Base-by-base conservation (phyloP, 345 rosid species). In the Lumnitzera racemosa region DNA sequence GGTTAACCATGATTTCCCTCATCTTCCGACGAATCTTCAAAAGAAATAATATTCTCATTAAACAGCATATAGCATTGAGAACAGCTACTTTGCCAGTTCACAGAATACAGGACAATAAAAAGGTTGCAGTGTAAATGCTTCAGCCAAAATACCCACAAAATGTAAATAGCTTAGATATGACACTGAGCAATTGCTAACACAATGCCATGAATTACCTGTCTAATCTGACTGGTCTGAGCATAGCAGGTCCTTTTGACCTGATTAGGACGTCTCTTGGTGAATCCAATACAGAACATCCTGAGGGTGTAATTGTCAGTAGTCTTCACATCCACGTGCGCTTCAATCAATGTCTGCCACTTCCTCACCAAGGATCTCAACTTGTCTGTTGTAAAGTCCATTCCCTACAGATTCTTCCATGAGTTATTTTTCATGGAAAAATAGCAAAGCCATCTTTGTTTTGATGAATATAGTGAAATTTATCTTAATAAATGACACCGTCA, bases 231-330 rank as follows among this genome's bases (percentile, higher is more conserved):
- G 61, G 97, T 83, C 50, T 90, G 97, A 0, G 99, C 99, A 61
- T 94, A 94, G 62, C 95, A 83, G 12, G 97, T 94, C 63, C 99
- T 76, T 80, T 94, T 94, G 62, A 94, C 85, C 71, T 95, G 96
- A 75, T 95, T 95, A 6, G 85, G 81, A 67, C 92, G 88, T 69
- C 99, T 95, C 79, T 82, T 88, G 17, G 95, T 90, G 78, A 95
- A 94, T 24, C 86, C 96, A 9, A 94, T 88, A 75, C 95, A 90
- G 81, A 95, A 95, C 72, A 95, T 70, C 79, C 97, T 88, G 63
- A 90, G 51, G 0, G 96, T 95, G 67, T 72, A 88, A 70, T 69
- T 85, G 41, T 88, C 99, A 0, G 95, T 95, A 23, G 99, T 90
- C 74, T 95, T 95, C 50, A 95, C 96, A 83, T 95, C 99, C 17